These are phyloP conservation scores for Septoria linicola DNA, from an alignment of 2,329 filamentous ascomycete species.

Conservation along the genomic window DNA sequence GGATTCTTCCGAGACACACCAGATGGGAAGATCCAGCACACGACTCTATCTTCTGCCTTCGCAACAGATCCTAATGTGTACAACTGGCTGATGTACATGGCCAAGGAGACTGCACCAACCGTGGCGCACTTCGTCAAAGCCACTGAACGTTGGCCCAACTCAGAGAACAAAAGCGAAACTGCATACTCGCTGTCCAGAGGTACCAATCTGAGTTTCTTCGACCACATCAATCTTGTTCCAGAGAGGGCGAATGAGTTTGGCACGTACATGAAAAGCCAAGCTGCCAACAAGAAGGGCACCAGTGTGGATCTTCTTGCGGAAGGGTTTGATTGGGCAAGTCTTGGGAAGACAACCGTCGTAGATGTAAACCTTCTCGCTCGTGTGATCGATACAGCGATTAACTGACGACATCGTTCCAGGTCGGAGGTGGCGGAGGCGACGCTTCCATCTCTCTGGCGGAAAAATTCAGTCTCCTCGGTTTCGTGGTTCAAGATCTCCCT, in stretches of 20 bases:
- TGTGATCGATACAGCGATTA: no score
- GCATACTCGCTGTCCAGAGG: not conserved
- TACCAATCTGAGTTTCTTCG: not conserved
- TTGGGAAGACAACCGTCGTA: not conserved
- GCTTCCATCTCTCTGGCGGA: constrained; percentile 23
- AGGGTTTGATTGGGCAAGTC: not conserved
- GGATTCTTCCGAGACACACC: not conserved
- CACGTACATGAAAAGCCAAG: not conserved
- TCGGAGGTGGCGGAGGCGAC: constrained; percentile 26
- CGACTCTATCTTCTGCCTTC: not conserved
- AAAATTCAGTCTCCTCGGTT: constrained; percentile 18
- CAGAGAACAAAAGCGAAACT: not conserved
- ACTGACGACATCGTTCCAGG: constrained; percentile 7
- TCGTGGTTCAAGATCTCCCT: constrained; percentile 23
- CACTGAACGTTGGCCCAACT: not conserved
- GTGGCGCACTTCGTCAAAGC: not conserved
- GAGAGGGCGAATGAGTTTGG: not conserved
- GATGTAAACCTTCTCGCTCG: not conserved
- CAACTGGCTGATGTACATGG: constrained; percentile 1
- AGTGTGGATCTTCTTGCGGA: not conserved
- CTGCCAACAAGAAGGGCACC: not conserved
- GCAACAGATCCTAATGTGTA: not conserved
- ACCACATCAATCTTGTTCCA: not conserved
- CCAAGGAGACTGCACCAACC: not conserved
- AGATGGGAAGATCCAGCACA: not conserved